A percentile compares a stretch with the other conserved stretches of the same genome.
Conservation (phyloP, 1,284 basidiomycete species). For the Porogramme epimiltina region DNA sequence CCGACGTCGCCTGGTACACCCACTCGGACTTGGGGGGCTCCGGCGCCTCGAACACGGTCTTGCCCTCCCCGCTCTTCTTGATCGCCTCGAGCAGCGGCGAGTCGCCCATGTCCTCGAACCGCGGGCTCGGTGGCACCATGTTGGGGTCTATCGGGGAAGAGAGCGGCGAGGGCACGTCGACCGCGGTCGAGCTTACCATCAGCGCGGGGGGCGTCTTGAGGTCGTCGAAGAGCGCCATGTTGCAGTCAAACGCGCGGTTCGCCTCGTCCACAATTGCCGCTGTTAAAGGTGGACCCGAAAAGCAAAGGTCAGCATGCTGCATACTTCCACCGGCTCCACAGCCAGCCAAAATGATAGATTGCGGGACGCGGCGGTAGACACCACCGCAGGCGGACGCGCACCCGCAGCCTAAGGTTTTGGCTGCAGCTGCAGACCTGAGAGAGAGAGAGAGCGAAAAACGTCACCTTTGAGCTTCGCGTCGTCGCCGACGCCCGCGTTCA, state of each 20-base stretch:
- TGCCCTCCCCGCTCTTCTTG: conserved; percentile 18
- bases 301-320: too few relatives aligned
- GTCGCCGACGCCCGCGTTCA: conserved; percentile 67
- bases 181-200: conserved; percentile 12
- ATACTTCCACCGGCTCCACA: too few relatives aligned
- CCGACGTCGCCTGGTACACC: conserved; percentile 38
- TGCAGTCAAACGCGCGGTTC: conserved; percentile 68
- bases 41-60: conserved; percentile 21
- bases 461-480: conserved; percentile 58
- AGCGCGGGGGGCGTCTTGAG: conserved; percentile 34
- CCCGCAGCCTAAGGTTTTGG: too few relatives aligned
- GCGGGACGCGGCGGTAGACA: too few relatives aligned
- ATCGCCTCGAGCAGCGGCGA: conserved; percentile 1
- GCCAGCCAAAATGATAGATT: too few relatives aligned
- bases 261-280: conserved; percentile 62
- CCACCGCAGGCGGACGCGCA: too few relatives aligned
- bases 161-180: conserved; percentile 24
- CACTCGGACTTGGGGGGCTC: conserved; percentile 19
- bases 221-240: conserved; percentile 63
- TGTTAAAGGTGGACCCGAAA: too few relatives aligned
- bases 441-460: conserved; percentile 1
- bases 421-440: too few relatives aligned
- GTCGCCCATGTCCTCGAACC: conserved; percentile 16
- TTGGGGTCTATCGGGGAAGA: conserved; percentile 10
- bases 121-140: conserved; percentile 24